Percentiles rank a stretch among this genome's conserved stretches.
phyloP scores from a whole-genome alignment of 2,329 filamentous ascomycete species.

The Ascochyta fabae region DNA sequence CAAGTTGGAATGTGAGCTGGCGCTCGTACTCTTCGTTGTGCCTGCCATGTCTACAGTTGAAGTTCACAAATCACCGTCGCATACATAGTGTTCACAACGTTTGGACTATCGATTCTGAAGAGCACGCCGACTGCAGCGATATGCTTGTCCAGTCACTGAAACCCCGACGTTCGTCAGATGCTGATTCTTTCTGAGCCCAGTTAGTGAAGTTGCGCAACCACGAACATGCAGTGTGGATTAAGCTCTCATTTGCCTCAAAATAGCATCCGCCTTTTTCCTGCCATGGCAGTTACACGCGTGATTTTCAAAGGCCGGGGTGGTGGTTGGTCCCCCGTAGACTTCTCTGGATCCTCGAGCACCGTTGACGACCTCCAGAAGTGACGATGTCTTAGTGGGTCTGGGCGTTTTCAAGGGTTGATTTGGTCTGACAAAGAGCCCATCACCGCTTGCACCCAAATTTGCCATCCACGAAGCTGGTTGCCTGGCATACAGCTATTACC shows the following conservation, averaged over 20 bases:
- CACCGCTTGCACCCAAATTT: constrained; percentile 4
- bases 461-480: background rate
- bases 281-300: background rate
- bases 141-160: background rate
- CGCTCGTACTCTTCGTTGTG: background rate
- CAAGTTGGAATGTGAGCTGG: background rate
- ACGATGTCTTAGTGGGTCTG: constrained; percentile 19
- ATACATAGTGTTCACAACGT: background rate
- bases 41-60: background rate
- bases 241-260: background rate
- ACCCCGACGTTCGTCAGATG: background rate
- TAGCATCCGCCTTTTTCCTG: background rate
- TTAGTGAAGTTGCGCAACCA: background rate
- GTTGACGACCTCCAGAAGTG: constrained; percentile 15
- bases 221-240: background rate
- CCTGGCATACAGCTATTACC: constrained; percentile 1
- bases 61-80: constrained; percentile 4
- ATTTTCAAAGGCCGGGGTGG: constrained; percentile 1
- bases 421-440: constrained; percentile 15
- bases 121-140: background rate
- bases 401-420: constrained; percentile 13
- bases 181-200: background rate
- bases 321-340: constrained; percentile 6
- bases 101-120: background rate
- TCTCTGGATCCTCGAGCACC: constrained; percentile 15